Evolutionary conservation across 176 grass and related monocot genomes (phyloP).

Genomic region (Carex myosuroides): DNA sequence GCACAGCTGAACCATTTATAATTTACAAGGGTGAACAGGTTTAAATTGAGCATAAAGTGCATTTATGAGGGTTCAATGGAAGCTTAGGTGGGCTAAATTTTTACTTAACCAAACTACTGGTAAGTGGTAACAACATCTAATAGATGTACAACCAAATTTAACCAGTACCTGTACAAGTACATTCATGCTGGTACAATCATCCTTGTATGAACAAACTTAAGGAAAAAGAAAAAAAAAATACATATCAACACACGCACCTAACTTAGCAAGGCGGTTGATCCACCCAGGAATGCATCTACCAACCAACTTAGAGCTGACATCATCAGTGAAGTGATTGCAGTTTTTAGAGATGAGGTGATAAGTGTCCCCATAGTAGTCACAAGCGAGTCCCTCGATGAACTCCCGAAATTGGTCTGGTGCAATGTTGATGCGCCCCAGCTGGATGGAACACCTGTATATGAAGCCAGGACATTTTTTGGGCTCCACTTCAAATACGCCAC

Average conservation of each 20-base stretch:
- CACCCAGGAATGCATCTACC: slow-evolving; percentile 72
- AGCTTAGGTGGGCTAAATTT: background rate
- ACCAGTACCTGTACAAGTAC: background rate
- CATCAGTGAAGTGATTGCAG: slow-evolving; percentile 94
- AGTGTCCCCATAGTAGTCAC: slow-evolving; percentile 82
- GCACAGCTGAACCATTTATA: background rate
- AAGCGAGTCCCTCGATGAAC: slow-evolving; percentile 67
- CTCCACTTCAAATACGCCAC: slow-evolving; percentile 92
- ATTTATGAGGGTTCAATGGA: background rate
- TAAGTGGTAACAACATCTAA: background rate
- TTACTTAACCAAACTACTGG: background rate
- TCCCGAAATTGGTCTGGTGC: slow-evolving; percentile 49
- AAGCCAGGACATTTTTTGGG: slow-evolving; percentile 82
- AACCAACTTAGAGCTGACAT: slow-evolving; percentile 64
- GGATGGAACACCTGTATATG: slow-evolving; percentile 73
- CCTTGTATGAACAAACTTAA: background rate
- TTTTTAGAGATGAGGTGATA: slow-evolving; percentile 99
- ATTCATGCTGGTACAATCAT: background rate
- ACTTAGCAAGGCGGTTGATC: slow-evolving; percentile 84
- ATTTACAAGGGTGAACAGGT: background rate
- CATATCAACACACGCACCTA: slow-evolving; percentile 46
- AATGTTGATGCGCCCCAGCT: slow-evolving; percentile 51
- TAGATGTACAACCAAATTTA: background rate
- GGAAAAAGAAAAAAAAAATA: background rate
- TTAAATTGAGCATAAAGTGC: background rate